Base-by-base conservation (phyloP, 2,329 filamentous ascomycete genomes). In the Phyllosticta citriasiana region DNA sequence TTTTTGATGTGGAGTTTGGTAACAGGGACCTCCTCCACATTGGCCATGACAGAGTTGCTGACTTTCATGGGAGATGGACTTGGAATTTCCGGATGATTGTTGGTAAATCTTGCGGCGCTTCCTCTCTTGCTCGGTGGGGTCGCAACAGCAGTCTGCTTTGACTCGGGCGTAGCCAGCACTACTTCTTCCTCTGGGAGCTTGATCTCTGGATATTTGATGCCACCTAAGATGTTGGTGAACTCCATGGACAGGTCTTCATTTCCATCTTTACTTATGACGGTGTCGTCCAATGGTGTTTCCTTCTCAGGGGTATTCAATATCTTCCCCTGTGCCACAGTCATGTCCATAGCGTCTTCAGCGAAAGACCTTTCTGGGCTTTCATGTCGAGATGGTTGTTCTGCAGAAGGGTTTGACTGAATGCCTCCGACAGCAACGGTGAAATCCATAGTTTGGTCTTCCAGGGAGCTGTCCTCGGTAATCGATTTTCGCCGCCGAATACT, bases 221-320 rank as follows among this genome's bases (percentile, higher is more conserved):
- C 76, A 4, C 77, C 79, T 53, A 80, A 68, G 7, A 77, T 76
- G n/a, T 75, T 75, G 1, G 79, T 80, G 33, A 80, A 73, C 58
- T 81, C 79, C 79, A 81, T 81, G n/a, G 78, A 78, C 26, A 80
- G 74, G 71, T 77, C 81, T 71, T 75, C 74, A 70, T 74, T 73
- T 52, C 66, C 71, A 58, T 67, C 69, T n/a, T 35, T 6, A 59
- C 61, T 26, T 64, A 61, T 30, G 27, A 57, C 57, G 14, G 52
- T 57, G 16, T 61, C 61, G n/a, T 52, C 24, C n/a, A 40, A 19
- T 12, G 25, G 24, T 16, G 54, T 12, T 52, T 22, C 25, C 26
- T 24, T 16, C 24, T 16, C 26, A n/a, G 53, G 25, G 12, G 57
- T 40, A 57, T 64, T 61, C 62, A 72, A 71, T 58, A 75, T 76